phyloP scores from a whole-genome alignment of 371 early-diverging fungal species.

The Dinochytrium kinnereticum region DNA sequence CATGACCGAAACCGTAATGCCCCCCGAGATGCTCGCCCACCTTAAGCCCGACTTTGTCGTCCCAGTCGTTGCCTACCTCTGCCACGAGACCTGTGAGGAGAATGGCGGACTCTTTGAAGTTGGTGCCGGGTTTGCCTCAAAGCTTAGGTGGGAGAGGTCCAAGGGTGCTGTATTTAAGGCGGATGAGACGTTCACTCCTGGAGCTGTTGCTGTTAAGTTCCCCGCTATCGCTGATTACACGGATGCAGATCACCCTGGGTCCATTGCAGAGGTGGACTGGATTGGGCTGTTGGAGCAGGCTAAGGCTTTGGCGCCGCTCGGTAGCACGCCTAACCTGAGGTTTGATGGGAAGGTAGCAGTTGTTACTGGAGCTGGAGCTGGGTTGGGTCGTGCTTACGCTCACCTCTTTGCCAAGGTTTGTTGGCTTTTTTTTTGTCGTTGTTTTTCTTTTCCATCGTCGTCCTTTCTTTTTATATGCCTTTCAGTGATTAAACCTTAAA shows the following conservation, averaged over 20 bases:
- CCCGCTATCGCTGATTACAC: conserved; percentile 49
- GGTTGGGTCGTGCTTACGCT: conserved; percentile 90
- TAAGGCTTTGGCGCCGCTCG: conserved; percentile 57
- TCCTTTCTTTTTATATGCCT: neutral
- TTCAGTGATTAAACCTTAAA: neutral
- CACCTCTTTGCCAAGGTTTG: conserved; percentile 74
- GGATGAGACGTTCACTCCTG: conserved; percentile 85
- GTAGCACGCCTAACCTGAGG: conserved; percentile 66
- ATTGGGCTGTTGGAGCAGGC: conserved; percentile 79
- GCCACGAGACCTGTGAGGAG: conserved; percentile 86
- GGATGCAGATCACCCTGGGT: conserved; percentile 72
- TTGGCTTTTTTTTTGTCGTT: neutral
- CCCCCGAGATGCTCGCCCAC: conserved; percentile 87
- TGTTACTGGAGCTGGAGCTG: conserved; percentile 93
- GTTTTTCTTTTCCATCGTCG: neutral
- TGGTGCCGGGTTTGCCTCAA: conserved; percentile 93
- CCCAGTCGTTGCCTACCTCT: conserved; percentile 92
- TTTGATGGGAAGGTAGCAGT: conserved; percentile 87
- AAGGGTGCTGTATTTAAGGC: conserved; percentile 91
- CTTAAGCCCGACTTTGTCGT: conserved; percentile 96
- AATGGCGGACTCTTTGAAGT: conserved; percentile 90
- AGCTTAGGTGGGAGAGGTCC: conserved; percentile 93
- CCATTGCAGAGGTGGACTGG: conserved; percentile 86
- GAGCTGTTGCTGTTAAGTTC: conserved; percentile 64
- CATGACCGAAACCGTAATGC: conserved; percentile 98